A percentile compares a stretch with the other conserved stretches of the same genome.
These are phyloP conservation scores for Taphrina betulina DNA, from an alignment of 1,139 yeast genomes.

Conservation along the genomic window DNA sequence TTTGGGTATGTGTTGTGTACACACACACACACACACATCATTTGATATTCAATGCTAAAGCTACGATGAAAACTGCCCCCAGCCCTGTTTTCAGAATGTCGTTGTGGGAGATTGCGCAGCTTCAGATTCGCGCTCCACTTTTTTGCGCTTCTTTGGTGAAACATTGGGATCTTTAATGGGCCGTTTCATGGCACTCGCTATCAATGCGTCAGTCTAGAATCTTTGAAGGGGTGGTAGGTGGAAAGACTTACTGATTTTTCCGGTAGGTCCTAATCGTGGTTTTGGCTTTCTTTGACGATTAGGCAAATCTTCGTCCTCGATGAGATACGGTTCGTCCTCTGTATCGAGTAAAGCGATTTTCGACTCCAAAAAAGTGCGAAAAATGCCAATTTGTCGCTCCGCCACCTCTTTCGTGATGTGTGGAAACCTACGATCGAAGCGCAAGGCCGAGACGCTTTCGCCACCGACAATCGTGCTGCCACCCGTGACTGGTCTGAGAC, in stretches of 20 bases:
- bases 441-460: slow-evolving; percentile 36
- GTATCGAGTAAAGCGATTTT: slow-evolving; percentile 40
- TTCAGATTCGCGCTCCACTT: slow-evolving; percentile 12
- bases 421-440: slow-evolving; percentile 46
- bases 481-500: slow-evolving; percentile 50
- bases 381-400: slow-evolving; percentile 54
- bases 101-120: slow-evolving; percentile 17
- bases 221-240: neutral
- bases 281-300: slow-evolving; percentile 70
- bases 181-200: slow-evolving; percentile 27
- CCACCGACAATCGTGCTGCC: slow-evolving; percentile 37
- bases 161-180: slow-evolving; percentile 28
- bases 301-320: slow-evolving; percentile 81
- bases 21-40: too few relatives aligned
- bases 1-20: too few relatives aligned
- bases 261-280: slow-evolving; percentile 90
- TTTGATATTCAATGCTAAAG: too few relatives aligned
- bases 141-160: slow-evolving; percentile 26
- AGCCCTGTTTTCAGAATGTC: too few relatives aligned
- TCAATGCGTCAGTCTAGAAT: neutral
- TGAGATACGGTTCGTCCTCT: slow-evolving; percentile 50
- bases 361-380: slow-evolving; percentile 57
- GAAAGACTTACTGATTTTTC: slow-evolving; percentile 56
- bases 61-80: too few relatives aligned
- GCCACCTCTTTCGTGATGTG: slow-evolving; percentile 54